These are phyloP conservation scores for Colletotrichum lindemuthianum DNA, from an alignment of 2,329 filamentous ascomycete species.

Conservation along the genomic window DNA sequence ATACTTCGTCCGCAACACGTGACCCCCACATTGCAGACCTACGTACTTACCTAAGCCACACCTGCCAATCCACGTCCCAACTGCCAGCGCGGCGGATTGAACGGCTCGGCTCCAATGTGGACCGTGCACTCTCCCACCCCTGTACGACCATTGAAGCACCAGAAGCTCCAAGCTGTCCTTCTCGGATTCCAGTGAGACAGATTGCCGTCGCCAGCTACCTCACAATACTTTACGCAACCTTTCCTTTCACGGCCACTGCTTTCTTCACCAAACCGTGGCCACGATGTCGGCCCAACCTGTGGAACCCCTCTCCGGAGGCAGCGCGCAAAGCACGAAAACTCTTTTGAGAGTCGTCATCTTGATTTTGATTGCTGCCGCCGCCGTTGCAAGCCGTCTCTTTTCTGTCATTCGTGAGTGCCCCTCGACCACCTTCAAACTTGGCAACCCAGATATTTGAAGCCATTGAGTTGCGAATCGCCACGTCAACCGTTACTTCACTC, in stretches of 20 bases:
- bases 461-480: constrained; percentile 15
- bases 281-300: constrained; percentile 58
- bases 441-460: constrained; percentile 4
- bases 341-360: constrained; percentile 92
- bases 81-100: constrained; percentile 16
- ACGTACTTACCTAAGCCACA: constrained; percentile 8
- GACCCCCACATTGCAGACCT: background rate
- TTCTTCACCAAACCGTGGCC: constrained; percentile 43
- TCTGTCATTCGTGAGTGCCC: constrained; percentile 89
- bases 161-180: constrained; percentile 60
- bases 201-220: constrained; percentile 31
- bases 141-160: constrained; percentile 32
- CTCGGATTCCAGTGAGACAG: constrained; percentile 36
- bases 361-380: constrained; percentile 87
- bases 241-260: constrained; percentile 34
- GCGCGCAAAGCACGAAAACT: constrained; percentile 83
- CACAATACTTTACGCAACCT: constrained; percentile 33
- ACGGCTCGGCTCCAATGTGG: constrained; percentile 24
- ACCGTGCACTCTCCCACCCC: constrained; percentile 27
- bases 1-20: constrained; percentile 33
- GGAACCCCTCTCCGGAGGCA: constrained; percentile 77
- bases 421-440: constrained; percentile 20
- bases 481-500: background rate
- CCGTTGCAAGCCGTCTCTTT: constrained; percentile 93
- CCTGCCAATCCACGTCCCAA: background rate